A percentile compares a stretch with the other conserved stretches of the same genome.
Conservation (phyloP, 73 alveolate species). For the Diophrys sp. region DNA sequence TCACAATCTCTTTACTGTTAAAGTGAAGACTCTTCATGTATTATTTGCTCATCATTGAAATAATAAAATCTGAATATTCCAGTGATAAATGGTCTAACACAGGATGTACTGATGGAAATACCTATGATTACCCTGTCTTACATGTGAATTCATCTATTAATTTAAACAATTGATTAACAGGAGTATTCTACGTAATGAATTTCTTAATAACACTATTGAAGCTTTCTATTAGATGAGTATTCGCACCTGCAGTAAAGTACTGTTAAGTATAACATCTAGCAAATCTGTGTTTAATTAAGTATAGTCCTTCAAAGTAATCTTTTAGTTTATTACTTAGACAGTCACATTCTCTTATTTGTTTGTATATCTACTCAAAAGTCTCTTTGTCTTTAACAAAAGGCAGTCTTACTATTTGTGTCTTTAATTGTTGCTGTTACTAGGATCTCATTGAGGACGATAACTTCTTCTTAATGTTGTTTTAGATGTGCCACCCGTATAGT, state of each 20-base stretch:
- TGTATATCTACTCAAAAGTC: conserved; percentile 2
- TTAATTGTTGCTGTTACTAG: not conserved
- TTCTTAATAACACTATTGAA: too few species aligned
- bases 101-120: too few species aligned
- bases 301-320: conserved; percentile 10
- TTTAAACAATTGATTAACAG: too few species aligned
- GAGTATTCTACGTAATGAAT: too few species aligned
- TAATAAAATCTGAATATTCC: too few species aligned
- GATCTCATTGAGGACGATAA: not conserved
- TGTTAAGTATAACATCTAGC: conserved; percentile 15
- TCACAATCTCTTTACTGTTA: too few species aligned
- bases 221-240: too few species aligned
- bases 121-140: too few species aligned
- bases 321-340: not conserved
- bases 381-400: conserved; percentile 11
- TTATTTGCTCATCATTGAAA: too few species aligned
- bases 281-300: not conserved
- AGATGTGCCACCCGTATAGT: conserved; percentile 18
- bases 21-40: too few species aligned
- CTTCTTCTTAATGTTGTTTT: conserved; percentile 19
- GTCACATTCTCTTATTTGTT: not conserved
- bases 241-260: conserved; percentile 19
- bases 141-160: too few species aligned
- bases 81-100: too few species aligned
- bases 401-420: not conserved